Base-by-base conservation (phyloP, 1,284 basidiomycete genomes). In the Ustilago loliicola region DNA sequence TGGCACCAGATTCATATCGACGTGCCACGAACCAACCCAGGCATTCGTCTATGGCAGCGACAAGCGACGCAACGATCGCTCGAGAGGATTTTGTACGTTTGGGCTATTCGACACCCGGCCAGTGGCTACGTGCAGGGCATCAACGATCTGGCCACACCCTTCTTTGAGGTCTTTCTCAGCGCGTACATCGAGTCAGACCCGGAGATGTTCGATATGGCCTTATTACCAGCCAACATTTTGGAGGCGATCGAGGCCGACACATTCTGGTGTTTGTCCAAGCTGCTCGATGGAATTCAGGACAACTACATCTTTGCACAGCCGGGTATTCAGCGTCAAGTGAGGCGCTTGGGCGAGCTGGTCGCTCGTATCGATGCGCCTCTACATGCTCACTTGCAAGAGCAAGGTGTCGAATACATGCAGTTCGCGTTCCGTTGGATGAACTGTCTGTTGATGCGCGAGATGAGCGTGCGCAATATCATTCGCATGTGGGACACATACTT, bases 341-440 rank as follows among this genome's bases (percentile, higher is more conserved):
- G 82, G 9, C 69, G 79, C 6, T 76, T 86, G 66, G 72, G 67
- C 34, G 82, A 83, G 51, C 67, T 86, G 17, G 84, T 85, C 1
- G 77, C 81, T 8, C 67, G 85, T 2, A 85, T 86, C 53, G 84
- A 86, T 63, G 78, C 85, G 13, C 80, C 83, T 1, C 68, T 86
- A 30, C 82, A 86, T 51, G 76, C 79, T 19, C 85, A 86, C 54
- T 64, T 86, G 51, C 74, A 79, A 48, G 77, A 72, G 27, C 81
- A 86, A 54, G 77, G 77, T 17, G 85, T 86, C 42, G 84, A 86
- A 73, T 86, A 85, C 73, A 83, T 86, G 79, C 85, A 86, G 56
- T 86, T 86, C 36, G 82, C 84, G 23, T 86, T 86, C 66, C 78
- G 85, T 13, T 86, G 85, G 85, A 85, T 86, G 84, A 86, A 86